A percentile compares a stretch with the other conserved stretches of the same genome.
Conservation (phyloP, 208 protist species). For the Leishmania braziliensis region DNA sequence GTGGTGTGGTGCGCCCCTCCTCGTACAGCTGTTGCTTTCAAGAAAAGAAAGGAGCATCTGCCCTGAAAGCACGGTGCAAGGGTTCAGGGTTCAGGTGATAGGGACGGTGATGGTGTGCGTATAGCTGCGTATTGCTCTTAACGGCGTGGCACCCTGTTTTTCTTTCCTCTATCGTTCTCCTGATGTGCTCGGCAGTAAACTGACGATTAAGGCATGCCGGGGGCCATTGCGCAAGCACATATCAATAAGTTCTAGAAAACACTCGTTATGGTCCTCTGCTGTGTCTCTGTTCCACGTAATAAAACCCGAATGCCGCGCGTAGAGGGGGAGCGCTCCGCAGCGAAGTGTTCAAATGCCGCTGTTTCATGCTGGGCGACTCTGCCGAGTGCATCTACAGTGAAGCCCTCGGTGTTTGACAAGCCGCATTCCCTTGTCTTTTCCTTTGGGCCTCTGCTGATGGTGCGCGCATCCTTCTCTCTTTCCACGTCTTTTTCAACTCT, state of each 20-base stretch:
- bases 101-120: neutral
- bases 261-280: neutral
- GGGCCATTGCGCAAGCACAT: neutral
- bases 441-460: neutral
- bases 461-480: neutral
- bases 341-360: neutral
- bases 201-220: slow-evolving; percentile 8
- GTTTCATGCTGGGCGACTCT: neutral
- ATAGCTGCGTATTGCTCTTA: neutral
- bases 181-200: neutral
- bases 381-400: neutral
- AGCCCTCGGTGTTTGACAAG: neutral
- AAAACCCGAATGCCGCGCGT: neutral
- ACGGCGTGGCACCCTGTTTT: neutral
- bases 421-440: neutral
- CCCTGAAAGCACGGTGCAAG: neutral
- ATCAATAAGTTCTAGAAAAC: neutral
- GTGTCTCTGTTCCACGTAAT: neutral
- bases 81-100: neutral
- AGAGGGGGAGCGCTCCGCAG: neutral
- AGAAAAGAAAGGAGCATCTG: neutral
- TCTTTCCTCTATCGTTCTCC: neutral
- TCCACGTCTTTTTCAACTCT: neutral
- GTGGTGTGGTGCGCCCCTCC: neutral
- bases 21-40: neutral